Base-by-base conservation (phyloP, 1,284 basidiomycete genomes). In the Ganoderma sp. region DNA sequence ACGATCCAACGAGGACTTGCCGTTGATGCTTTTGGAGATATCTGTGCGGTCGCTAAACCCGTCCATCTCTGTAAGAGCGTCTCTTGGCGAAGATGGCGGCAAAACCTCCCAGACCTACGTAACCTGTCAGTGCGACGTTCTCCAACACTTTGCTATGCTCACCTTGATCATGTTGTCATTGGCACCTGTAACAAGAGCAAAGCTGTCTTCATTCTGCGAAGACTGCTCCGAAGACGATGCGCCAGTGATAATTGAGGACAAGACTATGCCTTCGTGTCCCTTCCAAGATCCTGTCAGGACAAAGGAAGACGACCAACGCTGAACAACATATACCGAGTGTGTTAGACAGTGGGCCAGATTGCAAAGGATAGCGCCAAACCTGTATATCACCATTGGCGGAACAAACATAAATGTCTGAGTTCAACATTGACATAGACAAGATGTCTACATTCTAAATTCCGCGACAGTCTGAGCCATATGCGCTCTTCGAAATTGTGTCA, bases 161-260 rank as follows among this genome's bases (percentile, higher is more conserved):
- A 92, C 93, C 81, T 95, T 95, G 76, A 97, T 90, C 67, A 89
- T 85, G 50, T 90, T 89, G 72, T 97, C 95, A 74, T 93, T 95
- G 0, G 91, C 95, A 12, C 95, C 94, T 0, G 95, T 95, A 43
- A 96, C 81, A 3, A 97, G 83, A 12, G 81, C 80, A 63, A 81
- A 82, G 28, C 78, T 78, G 32, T 81, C 79, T 41, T 71, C 69
- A 61, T 19, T 34, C 42, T 32, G 56, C 19, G 59, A 14, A 42
- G 58, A 41, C 3, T 10, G 37, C 22, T 67, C 65, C 25, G 59
- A 37, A 43, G 66, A 14, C 64, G 78, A 74, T 70, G 69, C 41
- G 10, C 70, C 76, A 0, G 86, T 85, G 52, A 92, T 80, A 39
- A 90, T 82, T 5, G 91, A 92, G 4, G 94, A 94, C n/a, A 98